Conservation (phyloP, 257 asterid species). For the Anisodus tanguticus region DNA sequence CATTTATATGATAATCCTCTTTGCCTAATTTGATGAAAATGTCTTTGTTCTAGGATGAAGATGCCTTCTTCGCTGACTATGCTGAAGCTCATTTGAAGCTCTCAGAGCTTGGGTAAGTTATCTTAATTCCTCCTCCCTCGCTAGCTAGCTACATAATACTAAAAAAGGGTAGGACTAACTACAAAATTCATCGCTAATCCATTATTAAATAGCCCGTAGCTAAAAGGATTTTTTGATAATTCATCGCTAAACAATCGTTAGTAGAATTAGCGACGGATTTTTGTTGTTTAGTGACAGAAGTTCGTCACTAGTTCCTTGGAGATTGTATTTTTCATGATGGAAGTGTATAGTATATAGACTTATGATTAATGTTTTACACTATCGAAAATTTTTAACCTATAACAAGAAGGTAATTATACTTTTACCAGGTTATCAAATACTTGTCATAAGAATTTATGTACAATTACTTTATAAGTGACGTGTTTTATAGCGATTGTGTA, state of each 20-base stretch:
- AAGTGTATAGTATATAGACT: background rate
- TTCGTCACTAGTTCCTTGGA: too few species aligned
- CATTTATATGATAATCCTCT: background rate
- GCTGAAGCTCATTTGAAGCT: constrained; percentile 83
- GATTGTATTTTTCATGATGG: background rate
- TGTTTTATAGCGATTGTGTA: background rate
- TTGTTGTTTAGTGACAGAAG: too few species aligned
- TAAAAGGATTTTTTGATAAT: too few species aligned
- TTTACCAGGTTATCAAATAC: background rate
- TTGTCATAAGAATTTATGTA: background rate
- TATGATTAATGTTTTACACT: background rate
- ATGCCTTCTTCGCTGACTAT: constrained; percentile 78
- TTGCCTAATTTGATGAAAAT: background rate
- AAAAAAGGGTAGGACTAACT: background rate
- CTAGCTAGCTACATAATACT: background rate
- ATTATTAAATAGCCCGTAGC: background rate
- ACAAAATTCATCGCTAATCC: background rate
- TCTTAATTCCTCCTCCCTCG: background rate
- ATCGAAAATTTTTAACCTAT: background rate
- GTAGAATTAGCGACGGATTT: too few species aligned
- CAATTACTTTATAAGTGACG: background rate
- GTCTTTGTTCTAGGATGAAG: constrained; percentile 64
- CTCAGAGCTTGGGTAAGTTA: constrained; percentile 79
- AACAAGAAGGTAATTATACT: background rate
- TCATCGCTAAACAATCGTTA: background rate